These are phyloP conservation scores for Scolecobasidium constrictum DNA, from an alignment of 2,329 filamentous ascomycete genomes.

Conservation along the genomic window DNA sequence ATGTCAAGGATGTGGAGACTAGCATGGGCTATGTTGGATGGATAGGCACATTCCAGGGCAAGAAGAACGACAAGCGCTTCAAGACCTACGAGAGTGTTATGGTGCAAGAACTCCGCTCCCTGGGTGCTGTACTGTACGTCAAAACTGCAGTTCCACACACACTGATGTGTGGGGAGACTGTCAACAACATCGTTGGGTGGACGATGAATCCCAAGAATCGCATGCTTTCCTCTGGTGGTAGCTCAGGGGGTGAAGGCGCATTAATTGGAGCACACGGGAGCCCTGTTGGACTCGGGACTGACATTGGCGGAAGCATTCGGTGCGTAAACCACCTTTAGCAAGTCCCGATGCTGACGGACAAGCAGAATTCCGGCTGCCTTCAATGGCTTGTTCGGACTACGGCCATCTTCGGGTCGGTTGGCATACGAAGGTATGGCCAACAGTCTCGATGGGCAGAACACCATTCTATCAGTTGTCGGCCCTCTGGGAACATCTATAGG, in stretches of 20 bases:
- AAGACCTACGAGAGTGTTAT: slow-evolving; percentile 46
- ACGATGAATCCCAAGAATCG: slow-evolving; percentile 48
- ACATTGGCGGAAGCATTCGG: slow-evolving; percentile 28
- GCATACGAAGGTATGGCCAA: slow-evolving; percentile 40
- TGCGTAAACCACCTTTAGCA: neutral
- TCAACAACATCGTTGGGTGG: slow-evolving; percentile 50
- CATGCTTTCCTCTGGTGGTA: slow-evolving; percentile 43
- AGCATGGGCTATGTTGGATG: slow-evolving; percentile 53
- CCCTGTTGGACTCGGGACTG: slow-evolving; percentile 47
- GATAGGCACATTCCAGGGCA: slow-evolving; percentile 50
- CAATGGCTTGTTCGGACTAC: slow-evolving; percentile 46
- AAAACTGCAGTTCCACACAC: slow-evolving; percentile 48
- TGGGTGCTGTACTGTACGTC: slow-evolving; percentile 45
- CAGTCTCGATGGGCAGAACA: slow-evolving; percentile 53
- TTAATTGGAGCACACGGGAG: slow-evolving; percentile 43
- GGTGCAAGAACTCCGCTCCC: slow-evolving; percentile 40
- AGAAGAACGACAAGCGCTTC: slow-evolving; percentile 39
- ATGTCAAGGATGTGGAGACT: slow-evolving; percentile 35
- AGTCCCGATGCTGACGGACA: slow-evolving; percentile 42
- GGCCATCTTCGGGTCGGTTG: slow-evolving; percentile 43
- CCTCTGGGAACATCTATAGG: slow-evolving; percentile 47
- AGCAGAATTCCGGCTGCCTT: slow-evolving; percentile 51
- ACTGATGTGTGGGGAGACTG: slow-evolving; percentile 47
- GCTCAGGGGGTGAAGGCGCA: slow-evolving; percentile 49
- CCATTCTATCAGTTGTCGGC: slow-evolving; percentile 51